Conservation (phyloP, 2,329 filamentous ascomycete species). For the Aspergillus sp. region DNA sequence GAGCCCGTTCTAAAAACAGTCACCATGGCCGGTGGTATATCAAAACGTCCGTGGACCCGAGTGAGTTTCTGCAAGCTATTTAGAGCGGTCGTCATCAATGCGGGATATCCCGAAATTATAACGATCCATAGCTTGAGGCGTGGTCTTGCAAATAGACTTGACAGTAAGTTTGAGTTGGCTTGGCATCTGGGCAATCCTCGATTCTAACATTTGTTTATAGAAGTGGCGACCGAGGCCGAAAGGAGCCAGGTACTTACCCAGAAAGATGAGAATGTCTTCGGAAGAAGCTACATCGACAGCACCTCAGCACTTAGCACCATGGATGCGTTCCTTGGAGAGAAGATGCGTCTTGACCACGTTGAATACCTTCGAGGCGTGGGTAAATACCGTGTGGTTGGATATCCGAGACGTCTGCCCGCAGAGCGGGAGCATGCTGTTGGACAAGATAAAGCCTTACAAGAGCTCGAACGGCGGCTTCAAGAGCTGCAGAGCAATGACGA, state of each 20-base stretch:
- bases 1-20: conserved; percentile 10
- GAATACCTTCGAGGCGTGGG: conserved; percentile 12
- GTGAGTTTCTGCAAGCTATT: conserved; percentile 10
- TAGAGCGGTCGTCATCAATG: conserved; percentile 8
- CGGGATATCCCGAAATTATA: conserved; percentile 14
- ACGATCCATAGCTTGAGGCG: conserved; percentile 10
- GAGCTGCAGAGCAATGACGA: conserved; percentile 1
- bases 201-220: conserved; percentile 6
- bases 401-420: conserved; percentile 7
- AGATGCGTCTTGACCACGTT: conserved; percentile 12
- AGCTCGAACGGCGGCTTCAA: conserved; percentile 9
- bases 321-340: conserved; percentile 11
- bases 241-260: conserved; percentile 11
- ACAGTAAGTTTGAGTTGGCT: conserved; percentile 7
- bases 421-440: conserved; percentile 11
- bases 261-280: conserved; percentile 13
- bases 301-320: conserved; percentile 13
- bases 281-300: conserved; percentile 15
- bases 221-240: conserved; percentile 10
- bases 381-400: conserved; percentile 12
- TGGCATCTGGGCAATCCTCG: neutral
- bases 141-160: conserved; percentile 11
- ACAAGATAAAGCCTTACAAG: conserved; percentile 7
- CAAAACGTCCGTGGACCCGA: conserved; percentile 7
- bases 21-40: conserved; percentile 9